A percentile compares a stretch with the other conserved stretches of the same genome.
These are phyloP conservation scores for Salvia sclarea DNA, from an alignment of 305 asterid genomes.

Conservation along the genomic window DNA sequence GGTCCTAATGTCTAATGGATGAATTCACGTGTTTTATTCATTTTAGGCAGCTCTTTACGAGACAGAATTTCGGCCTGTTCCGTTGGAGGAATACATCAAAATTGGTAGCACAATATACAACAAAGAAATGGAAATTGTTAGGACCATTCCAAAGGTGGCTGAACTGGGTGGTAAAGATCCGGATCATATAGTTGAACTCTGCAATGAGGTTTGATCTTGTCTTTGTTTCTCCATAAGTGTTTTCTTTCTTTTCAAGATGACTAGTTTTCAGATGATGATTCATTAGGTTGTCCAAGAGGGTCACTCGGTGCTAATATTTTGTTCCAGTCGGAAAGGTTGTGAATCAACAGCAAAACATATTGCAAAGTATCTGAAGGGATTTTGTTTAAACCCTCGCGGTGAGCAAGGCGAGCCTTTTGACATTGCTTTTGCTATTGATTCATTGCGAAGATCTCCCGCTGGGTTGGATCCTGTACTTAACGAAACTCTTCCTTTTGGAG, in stretches of 20 bases:
- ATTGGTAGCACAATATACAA: conserved; percentile 78
- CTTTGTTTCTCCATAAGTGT: conserved; percentile 25
- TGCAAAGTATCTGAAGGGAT: conserved; percentile 71
- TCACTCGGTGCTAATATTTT: conserved; percentile 94
- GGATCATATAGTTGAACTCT: conserved; percentile 92
- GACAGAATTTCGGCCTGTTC: conserved; percentile 98
- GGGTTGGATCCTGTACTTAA: conserved; percentile 91
- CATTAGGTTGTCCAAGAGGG: conserved; percentile 96
- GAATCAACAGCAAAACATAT: conserved; percentile 97
- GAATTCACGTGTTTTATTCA: conserved; percentile 23
- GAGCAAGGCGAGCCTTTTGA: conserved; percentile 56
- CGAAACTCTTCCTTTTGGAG: conserved; percentile 96
- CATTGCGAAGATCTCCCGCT: conserved; percentile 88
- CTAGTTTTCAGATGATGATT: conserved; percentile 32
- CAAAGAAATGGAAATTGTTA: conserved; percentile 75
- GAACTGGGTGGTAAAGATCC: conserved; percentile 96
- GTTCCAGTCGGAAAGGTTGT: conserved; percentile 98
- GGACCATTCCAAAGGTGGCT: conserved; percentile 74
- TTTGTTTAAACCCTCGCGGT: conserved; percentile 50
- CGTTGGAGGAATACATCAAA: conserved; percentile 91
- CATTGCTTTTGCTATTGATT: conserved; percentile 72
- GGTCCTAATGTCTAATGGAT: conserved; percentile 14
- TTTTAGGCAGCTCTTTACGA: conserved; percentile 92
- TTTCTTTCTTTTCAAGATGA: conserved; percentile 27
- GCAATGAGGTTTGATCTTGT: conserved; percentile 77